Evolutionary conservation across 805 yeast species (phyloP).

Genomic region (Pichia paraexigua): DNA sequence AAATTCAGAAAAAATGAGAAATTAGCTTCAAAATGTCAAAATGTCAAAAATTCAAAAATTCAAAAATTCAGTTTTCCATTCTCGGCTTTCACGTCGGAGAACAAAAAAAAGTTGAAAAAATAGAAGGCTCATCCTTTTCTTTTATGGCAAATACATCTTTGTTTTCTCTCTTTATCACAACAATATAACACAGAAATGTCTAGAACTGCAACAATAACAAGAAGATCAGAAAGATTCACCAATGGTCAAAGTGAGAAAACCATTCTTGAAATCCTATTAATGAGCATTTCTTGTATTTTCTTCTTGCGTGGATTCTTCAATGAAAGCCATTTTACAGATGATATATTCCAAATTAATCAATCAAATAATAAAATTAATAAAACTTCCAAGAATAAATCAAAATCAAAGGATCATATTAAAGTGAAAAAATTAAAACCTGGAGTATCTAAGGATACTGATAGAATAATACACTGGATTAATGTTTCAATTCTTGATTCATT

Average conservation of each 20-base stretch:
- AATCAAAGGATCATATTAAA: constrained; percentile 28
- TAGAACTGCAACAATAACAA: neutral
- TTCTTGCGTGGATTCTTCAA: constrained; percentile 51
- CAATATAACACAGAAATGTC: neutral
- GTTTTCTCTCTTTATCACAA: neutral
- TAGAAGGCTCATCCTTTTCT: neutral
- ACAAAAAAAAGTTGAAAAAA: too few relatives aligned
- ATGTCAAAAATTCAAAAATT: too few relatives aligned
- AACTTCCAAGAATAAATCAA: neutral
- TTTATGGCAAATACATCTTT: neutral
- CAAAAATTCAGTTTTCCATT: too few relatives aligned
- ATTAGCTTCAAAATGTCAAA: too few relatives aligned
- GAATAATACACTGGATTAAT: constrained; percentile 47
- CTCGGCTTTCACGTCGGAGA: neutral
- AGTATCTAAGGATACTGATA: constrained; percentile 38
- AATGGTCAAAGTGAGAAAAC: constrained; percentile 33
- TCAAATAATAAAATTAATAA: neutral
- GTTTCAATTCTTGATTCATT: constrained; percentile 41
- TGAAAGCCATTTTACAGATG: constrained; percentile 45
- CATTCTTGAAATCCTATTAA: constrained; percentile 40
- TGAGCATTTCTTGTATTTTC: constrained; percentile 51
- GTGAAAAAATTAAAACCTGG: constrained; percentile 44
- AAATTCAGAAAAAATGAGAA: neutral
- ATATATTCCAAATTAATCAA: constrained; percentile 32
- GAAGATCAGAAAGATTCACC: constrained; percentile 18